Base-by-base conservation (phyloP, 2,329 filamentous ascomycete species). In the Ascochyta clinopodiicola region DNA sequence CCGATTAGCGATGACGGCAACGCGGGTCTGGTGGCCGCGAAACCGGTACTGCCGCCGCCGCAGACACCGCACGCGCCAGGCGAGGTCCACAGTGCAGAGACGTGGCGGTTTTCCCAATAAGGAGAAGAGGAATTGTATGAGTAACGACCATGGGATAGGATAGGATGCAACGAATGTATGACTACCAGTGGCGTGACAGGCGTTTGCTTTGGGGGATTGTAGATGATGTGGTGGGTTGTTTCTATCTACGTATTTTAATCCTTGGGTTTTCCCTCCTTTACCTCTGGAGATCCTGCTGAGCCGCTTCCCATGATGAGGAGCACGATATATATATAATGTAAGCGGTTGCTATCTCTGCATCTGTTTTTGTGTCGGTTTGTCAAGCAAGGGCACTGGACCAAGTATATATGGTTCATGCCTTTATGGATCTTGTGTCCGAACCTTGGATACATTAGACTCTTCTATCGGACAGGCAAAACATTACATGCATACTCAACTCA, bases 1-100 rank as follows among this genome's bases (percentile, higher is more conserved):
- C 71, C 72, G 13, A 70, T 73, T 9, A 72, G 69, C 19, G 72
- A 74, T 49, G 64, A 72, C 46, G 72, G 65, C 3, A 70, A 72
- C 25, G 51, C 25, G 7, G 52, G 31, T 15, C 49, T 31, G 9
- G 53, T 45, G 21, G 54, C 45, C 13, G 31, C 62, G 2, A 45
- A 52, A 22, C 53, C 13, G 40, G 59, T 35, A 19, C 45, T 55
- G 10, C 45, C 34, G 4, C 35, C 45, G 24, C 40, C 51, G 6
- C 44, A 38, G 25, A 24, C 35, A 13, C 57, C 60, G 37, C n/a
- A 56, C 15, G 43, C 36, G 22, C 51, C 56, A 2, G 32, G 36
- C 9, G 48, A 61, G 37, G 44, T 64, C 15, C 70, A 68, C 36
- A 60, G 64, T 8, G 72, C 50, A 7, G 72, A 74, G 59, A 75